Conservation (phyloP, 2,329 filamentous ascomycete genomes). For the Fusarium chlamydosporum region DNA sequence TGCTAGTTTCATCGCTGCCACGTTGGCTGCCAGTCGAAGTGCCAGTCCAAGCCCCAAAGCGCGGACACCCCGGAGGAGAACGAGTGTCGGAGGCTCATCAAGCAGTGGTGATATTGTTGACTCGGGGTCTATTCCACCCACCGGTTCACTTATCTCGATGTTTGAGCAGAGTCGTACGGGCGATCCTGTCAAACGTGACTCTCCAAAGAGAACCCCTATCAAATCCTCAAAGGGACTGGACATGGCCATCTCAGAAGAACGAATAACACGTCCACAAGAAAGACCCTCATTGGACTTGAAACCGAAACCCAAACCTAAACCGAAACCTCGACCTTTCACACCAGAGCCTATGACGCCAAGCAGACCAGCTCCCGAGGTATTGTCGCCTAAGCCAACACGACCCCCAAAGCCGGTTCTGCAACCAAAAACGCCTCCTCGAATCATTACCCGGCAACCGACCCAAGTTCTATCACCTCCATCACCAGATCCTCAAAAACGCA, state of each 20-base stretch:
- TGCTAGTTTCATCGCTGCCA: slow-evolving; percentile 70
- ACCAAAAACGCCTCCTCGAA: slow-evolving; percentile 51
- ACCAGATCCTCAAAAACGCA: slow-evolving; percentile 52
- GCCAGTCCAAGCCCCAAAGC: slow-evolving; percentile 57
- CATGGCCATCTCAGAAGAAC: slow-evolving; percentile 35
- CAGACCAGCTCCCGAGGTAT: slow-evolving; percentile 46
- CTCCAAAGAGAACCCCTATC: slow-evolving; percentile 41
- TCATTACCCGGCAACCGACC: slow-evolving; percentile 43
- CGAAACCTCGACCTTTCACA: slow-evolving; percentile 45
- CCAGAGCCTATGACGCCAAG: slow-evolving; percentile 40
- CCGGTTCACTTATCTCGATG: slow-evolving; percentile 75
- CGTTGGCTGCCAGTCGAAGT: slow-evolving; percentile 69
- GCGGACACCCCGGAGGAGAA: slow-evolving; percentile 49
- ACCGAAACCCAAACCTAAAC: slow-evolving; percentile 47
- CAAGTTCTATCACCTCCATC: slow-evolving; percentile 46
- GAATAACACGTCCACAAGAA: slow-evolving; percentile 5
- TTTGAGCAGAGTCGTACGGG: slow-evolving; percentile 69
- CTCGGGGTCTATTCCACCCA: slow-evolving; percentile 71
- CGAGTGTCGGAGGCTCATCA: slow-evolving; percentile 52
- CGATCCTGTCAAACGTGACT: slow-evolving; percentile 56
- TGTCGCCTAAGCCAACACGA: slow-evolving; percentile 55
- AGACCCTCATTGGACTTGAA: slow-evolving; percentile 46
- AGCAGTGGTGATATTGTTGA: slow-evolving; percentile 56
- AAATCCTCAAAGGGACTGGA: slow-evolving; percentile 24
- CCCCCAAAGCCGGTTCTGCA: slow-evolving; percentile 52